Conservation (phyloP, 306 rosid species). For the Castanea crenata region DNA sequence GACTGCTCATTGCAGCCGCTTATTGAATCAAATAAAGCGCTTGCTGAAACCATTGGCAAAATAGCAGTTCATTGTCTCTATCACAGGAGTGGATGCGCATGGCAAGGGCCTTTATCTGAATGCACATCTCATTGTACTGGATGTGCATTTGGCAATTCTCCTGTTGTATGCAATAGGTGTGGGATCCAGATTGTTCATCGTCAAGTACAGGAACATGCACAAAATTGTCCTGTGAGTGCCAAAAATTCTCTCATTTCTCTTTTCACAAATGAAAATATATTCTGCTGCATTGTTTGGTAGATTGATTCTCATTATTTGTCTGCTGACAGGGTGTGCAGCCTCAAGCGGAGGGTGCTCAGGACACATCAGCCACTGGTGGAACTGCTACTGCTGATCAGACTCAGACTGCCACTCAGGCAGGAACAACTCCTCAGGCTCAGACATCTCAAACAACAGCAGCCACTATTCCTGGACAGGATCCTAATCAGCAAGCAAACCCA, state of each 20-base stretch:
- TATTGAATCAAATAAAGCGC: slow-evolving; percentile 65
- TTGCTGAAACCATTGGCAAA: slow-evolving; percentile 91
- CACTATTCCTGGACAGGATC: slow-evolving; percentile 56
- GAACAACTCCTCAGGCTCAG: slow-evolving; percentile 50
- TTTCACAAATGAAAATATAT: background rate
- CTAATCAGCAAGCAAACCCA: slow-evolving; percentile 47
- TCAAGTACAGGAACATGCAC: slow-evolving; percentile 97
- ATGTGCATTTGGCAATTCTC: slow-evolving; percentile 92
- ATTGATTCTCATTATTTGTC: slow-evolving; percentile 25
- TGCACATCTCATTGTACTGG: slow-evolving; percentile 80
- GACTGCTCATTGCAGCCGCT: slow-evolving; percentile 66
- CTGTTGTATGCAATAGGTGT: slow-evolving; percentile 92
- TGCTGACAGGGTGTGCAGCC: slow-evolving; percentile 72
- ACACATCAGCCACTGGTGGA: slow-evolving; percentile 44
- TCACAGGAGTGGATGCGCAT: slow-evolving; percentile 93
- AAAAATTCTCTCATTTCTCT: background rate
- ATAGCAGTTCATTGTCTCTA: slow-evolving; percentile 88
- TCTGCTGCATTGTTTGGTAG: slow-evolving; percentile 4
- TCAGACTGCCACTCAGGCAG: slow-evolving; percentile 45
- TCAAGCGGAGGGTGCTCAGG: slow-evolving; percentile 46
- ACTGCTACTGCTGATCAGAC: slow-evolving; percentile 51
- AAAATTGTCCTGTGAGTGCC: slow-evolving; percentile 71
- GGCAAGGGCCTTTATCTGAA: slow-evolving; percentile 91
- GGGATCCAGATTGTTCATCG: slow-evolving; percentile 88
- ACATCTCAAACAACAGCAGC: slow-evolving; percentile 50